phyloP scores from a whole-genome alignment of 805 yeast species.

The Lipomyces orientalis region DNA sequence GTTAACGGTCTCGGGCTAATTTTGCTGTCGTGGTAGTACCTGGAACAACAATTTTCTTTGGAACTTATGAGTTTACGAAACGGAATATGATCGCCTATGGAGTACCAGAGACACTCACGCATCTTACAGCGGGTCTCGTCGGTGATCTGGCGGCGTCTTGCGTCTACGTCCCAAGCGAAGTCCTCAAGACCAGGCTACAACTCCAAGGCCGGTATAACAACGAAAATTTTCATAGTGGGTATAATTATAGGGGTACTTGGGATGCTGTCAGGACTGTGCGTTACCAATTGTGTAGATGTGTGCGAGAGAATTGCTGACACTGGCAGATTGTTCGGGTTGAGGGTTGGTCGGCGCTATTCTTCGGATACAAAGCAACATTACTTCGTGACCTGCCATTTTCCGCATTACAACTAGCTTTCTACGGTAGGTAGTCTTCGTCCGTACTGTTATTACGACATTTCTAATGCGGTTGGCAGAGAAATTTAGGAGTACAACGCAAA shows the following conservation, averaged over 20 bases:
- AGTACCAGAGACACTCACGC: conserved; percentile 78
- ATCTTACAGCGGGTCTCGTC: conserved; percentile 83
- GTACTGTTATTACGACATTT: neutral
- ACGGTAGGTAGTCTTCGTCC: conserved; percentile 64
- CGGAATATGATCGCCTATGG: conserved; percentile 67
- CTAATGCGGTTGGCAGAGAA: conserved; percentile 15
- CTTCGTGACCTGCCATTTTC: conserved; percentile 93
- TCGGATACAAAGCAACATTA: conserved; percentile 93
- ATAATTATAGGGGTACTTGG: conserved; percentile 76
- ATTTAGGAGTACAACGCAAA: conserved; percentile 47
- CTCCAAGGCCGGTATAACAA: conserved; percentile 88
- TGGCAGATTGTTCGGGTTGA: conserved; percentile 61
- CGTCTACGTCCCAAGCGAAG: conserved; percentile 94
- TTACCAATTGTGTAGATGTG: neutral
- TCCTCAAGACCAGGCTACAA: conserved; percentile 88
- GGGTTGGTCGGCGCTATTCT: conserved; percentile 77
- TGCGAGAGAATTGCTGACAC: neutral
- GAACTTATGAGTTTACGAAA: conserved; percentile 84
- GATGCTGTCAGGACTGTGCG: conserved; percentile 65
- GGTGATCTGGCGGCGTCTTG: conserved; percentile 91
- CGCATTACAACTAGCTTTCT: conserved; percentile 94
- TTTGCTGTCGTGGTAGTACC: conserved; percentile 58
- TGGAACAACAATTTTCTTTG: conserved; percentile 91
- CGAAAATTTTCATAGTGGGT: conserved; percentile 77
- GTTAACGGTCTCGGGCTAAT: neutral